phyloP scores from a whole-genome alignment of 1,284 basidiomycete genomes.

The Ustilago lituana region DNA sequence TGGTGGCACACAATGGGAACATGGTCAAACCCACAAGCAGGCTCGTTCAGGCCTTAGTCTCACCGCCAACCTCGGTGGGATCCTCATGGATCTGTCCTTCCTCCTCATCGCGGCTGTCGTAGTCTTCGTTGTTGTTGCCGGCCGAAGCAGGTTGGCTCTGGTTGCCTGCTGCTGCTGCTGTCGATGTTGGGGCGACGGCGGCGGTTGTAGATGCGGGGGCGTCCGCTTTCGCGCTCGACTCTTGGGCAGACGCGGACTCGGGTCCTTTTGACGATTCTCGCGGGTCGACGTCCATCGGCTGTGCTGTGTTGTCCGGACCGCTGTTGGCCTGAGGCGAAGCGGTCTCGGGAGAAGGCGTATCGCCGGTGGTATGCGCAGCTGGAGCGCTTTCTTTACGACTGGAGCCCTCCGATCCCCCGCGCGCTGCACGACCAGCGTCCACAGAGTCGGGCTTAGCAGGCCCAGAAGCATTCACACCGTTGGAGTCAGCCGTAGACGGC shows the following conservation, averaged over 20 bases:
- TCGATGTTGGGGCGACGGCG: neutral
- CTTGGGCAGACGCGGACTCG: neutral
- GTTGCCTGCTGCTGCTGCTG: slow-evolving; percentile 5
- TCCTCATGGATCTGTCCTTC: slow-evolving; percentile 24
- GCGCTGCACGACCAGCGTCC: too few relatives aligned
- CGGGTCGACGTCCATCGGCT: slow-evolving; percentile 25
- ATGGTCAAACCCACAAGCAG: too few relatives aligned
- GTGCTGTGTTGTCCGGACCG: slow-evolving; percentile 1
- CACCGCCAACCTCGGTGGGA: slow-evolving; percentile 5
- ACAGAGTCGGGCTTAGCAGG: slow-evolving; percentile 5
- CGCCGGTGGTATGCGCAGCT: neutral
- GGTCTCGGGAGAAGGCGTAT: slow-evolving; percentile 10
- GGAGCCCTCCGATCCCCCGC: neutral
- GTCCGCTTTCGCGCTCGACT: slow-evolving; percentile 1
- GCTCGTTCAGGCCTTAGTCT: too few relatives aligned
- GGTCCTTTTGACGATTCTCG: slow-evolving; percentile 5
- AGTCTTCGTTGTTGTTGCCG: slow-evolving; percentile 3
- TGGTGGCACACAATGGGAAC: too few relatives aligned
- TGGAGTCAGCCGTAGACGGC: neutral
- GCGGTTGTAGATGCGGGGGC: slow-evolving; percentile 8
- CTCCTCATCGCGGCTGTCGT: slow-evolving; percentile 17
- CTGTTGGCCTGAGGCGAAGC: slow-evolving; percentile 7
- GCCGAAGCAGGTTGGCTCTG: neutral
- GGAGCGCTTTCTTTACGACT: slow-evolving; percentile 6
- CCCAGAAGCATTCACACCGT: slow-evolving; percentile 1